Conservation (phyloP, 768 basidiomycete species). For the Coprinopsis strossmayeri region DNA sequence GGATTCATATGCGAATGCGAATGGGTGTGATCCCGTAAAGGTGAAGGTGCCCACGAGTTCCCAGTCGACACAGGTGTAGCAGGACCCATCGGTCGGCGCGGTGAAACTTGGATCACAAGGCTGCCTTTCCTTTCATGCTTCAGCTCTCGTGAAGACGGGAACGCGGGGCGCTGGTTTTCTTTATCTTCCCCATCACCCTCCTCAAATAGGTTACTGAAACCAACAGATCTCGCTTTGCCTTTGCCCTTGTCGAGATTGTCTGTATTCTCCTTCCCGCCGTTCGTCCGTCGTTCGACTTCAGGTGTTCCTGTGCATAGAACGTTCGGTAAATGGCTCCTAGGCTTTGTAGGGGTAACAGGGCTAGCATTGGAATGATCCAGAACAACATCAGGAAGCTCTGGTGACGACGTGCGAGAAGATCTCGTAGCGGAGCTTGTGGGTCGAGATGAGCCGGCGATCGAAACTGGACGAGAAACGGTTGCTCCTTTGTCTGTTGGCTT, state of each 20-base stretch:
- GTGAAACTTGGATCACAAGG: too few species aligned
- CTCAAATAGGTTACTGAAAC: background rate
- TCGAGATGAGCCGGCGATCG: too few species aligned
- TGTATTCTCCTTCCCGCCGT: background rate
- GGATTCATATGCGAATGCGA: too few species aligned
- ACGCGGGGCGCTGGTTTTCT: slow-evolving; percentile 9
- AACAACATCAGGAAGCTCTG: background rate
- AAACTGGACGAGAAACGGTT: too few species aligned
- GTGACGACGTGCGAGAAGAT: background rate
- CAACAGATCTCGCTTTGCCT: background rate
- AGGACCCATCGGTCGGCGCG: slow-evolving; percentile 26
- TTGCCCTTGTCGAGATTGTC: background rate
- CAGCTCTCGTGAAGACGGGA: too few species aligned
- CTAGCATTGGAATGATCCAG: background rate
- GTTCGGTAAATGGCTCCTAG: background rate
- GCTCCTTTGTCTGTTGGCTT: too few species aligned
- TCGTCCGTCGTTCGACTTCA: background rate
- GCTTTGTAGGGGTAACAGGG: background rate
- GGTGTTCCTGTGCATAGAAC: background rate
- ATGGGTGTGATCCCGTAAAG: slow-evolving; percentile 34
- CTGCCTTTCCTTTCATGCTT: too few species aligned
- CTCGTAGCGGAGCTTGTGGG: background rate
- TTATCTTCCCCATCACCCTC: slow-evolving; percentile 10
- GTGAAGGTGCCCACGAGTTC: slow-evolving; percentile 18
- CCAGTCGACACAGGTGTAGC: slow-evolving; percentile 9